Conservation (phyloP, 2,329 filamentous ascomycete species). For the Cladosporium sp. region DNA sequence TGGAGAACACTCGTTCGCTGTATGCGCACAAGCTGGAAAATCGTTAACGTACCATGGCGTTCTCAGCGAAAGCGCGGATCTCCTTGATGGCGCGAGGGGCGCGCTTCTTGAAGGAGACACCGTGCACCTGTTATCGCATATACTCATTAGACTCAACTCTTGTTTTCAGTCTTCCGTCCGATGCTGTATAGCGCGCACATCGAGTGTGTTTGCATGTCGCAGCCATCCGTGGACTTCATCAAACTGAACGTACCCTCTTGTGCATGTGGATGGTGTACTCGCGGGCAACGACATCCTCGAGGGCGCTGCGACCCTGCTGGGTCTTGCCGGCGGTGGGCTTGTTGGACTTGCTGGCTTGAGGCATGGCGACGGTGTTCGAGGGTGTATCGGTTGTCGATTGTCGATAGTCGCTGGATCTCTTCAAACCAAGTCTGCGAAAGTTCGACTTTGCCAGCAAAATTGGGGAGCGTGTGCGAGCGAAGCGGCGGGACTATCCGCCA, state of each 20-base stretch:
- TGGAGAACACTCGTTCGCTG: background rate
- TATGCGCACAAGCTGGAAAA: background rate
- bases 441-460: conserved; percentile 12
- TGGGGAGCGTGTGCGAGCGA: conserved; percentile 4
- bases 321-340: conserved; percentile 67
- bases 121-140: conserved; percentile 68
- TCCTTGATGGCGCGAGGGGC: conserved; percentile 98
- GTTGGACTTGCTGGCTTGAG: conserved; percentile 33
- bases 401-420: conserved; percentile 3
- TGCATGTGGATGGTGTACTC: conserved; percentile 99
- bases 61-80: conserved; percentile 88
- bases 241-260: conserved; percentile 90
- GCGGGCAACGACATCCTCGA: conserved; percentile 97
- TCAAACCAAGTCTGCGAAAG: conserved; percentile 1
- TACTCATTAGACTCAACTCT: conserved; percentile 34
- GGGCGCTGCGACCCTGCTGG: conserved; percentile 71
- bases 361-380: conserved; percentile 12
- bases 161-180: conserved; percentile 63
- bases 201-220: conserved; percentile 11
- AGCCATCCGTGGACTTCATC: conserved; percentile 62
- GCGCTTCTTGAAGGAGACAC: conserved; percentile 99
- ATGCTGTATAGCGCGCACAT: conserved; percentile 33
- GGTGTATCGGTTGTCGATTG: conserved; percentile 13
- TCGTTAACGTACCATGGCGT: conserved; percentile 80
- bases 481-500: background rate